Evolutionary conservation across 169 alveolate species (phyloP), one percentile per base, ranked within the genome.

Genomic region (Cryptosporidium parvum): DNA sequence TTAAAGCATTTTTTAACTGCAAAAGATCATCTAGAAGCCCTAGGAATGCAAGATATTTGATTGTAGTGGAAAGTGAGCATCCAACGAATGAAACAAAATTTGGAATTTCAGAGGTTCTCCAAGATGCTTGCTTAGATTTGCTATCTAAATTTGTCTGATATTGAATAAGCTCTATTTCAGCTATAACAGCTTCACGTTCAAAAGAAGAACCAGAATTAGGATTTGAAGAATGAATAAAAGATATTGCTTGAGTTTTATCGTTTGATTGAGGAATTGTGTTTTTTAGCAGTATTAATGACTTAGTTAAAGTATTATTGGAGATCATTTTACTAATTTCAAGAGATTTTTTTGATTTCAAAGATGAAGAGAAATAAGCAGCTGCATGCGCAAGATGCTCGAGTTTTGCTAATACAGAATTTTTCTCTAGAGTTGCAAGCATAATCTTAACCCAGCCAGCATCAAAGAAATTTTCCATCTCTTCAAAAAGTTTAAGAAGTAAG

Each of bases 381-480:
- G 89, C 89, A 65, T 80, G 89, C 1, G 89, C 89, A 10, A 80
- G 68, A 44, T 80, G 89, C 16, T 80, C 89, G 37, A 80, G 35
- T 31, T 61, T 80, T 29, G 51, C 51, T 21, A 59, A 29, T 33
- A 62, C n/a, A 26, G 73, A 59, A n/a, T 62, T 58, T 44, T 72
- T 53, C 37, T 80, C 75, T 62, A 48, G 31, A 33, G 68, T 44
- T 16, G 89, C 89, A 14, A 80, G 70, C 89, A 80, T 80, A 14
- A 80, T 65, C 31, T 62, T 80, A 33, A 80, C 75, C 89, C 89
- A 80, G 4, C 89, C 89, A 42, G 89, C 89, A 29, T 80, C 89
- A 33, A 80, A 59, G 44, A 31, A 80, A 51, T 80, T 80, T 26
- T 80, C 75, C 68, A 80, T 80, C 33, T 80, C 80, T 4, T 80